These are phyloP conservation scores for Gautieria morchelliformis DNA, from an alignment of 768 basidiomycete species.

Conservation along the genomic window DNA sequence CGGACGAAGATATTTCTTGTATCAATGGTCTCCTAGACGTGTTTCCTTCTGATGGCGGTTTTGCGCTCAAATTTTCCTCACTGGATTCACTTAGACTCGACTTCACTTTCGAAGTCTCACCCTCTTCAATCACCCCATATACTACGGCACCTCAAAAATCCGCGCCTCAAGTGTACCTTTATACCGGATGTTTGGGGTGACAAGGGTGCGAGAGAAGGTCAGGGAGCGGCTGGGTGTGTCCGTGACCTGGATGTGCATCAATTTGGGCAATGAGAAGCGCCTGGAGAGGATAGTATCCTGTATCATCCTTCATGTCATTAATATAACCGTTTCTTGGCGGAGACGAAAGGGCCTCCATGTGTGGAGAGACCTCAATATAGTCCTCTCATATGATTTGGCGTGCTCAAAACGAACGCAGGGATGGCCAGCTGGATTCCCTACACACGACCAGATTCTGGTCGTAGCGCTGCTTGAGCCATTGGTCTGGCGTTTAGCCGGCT, in stretches of 20 bases:
- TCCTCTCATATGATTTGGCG: too few relatives aligned
- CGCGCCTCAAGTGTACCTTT: constrained; percentile 63
- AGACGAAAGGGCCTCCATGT: too few relatives aligned
- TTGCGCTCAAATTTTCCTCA: not conserved
- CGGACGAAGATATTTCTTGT: constrained; percentile 27
- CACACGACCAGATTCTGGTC: too few relatives aligned
- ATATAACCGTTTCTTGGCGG: too few relatives aligned
- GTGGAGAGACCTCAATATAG: too few relatives aligned
- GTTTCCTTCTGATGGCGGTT: not conserved
- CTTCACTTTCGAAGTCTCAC: not conserved
- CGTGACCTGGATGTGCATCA: constrained; percentile 52
- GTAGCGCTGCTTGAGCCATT: too few relatives aligned
- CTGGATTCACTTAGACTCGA: not conserved
- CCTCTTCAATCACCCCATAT: not conserved
- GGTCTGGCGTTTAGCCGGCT: too few relatives aligned
- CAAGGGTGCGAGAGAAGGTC: constrained; percentile 57
- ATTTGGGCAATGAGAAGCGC: too few relatives aligned
- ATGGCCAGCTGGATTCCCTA: too few relatives aligned
- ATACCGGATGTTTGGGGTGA: constrained; percentile 65
- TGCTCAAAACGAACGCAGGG: too few relatives aligned
- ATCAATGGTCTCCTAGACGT: constrained; percentile 33
- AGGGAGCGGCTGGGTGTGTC: constrained; percentile 35
- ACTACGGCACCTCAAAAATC: not conserved
- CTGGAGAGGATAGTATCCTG: too few relatives aligned
- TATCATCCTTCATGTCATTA: too few relatives aligned